phyloP scores from a whole-genome alignment of 306 rosid genomes.

The Ceratonia siliqua region DNA sequence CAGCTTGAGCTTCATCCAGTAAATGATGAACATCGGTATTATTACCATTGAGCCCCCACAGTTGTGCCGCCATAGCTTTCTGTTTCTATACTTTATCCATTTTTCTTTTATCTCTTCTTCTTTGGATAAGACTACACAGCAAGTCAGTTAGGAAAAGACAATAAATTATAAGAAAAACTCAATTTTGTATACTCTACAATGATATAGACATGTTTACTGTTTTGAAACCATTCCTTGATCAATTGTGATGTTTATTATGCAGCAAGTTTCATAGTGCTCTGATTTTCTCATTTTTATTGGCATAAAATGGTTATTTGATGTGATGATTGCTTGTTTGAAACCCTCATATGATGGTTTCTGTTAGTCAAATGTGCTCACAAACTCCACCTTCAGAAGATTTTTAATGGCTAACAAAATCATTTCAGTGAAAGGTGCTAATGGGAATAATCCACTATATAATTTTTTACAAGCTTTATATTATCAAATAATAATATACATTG shows the following conservation, averaged over 20 bases:
- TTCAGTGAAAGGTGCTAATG: not conserved
- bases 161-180: not conserved
- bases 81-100: not conserved
- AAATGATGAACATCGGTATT: slow-evolving; percentile 24
- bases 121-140: slow-evolving; percentile 31
- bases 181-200: not conserved
- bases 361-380: not conserved
- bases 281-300: not conserved
- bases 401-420: slow-evolving; percentile 9
- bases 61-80: slow-evolving; percentile 19
- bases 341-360: not conserved
- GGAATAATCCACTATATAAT: not conserved
- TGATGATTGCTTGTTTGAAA: slow-evolving; percentile 23
- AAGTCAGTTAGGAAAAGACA: not conserved
- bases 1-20: slow-evolving; percentile 4
- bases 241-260: slow-evolving; percentile 13
- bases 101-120: not conserved
- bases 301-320: slow-evolving; percentile 6
- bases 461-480: not conserved
- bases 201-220: not conserved
- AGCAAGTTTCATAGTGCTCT: not conserved
- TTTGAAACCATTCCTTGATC: not conserved
- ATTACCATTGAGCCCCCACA: slow-evolving; percentile 28
- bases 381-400: not conserved
- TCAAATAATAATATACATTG: not conserved